Conservation (phyloP, 345 rosid genomes). For the Acer campestre region DNA sequence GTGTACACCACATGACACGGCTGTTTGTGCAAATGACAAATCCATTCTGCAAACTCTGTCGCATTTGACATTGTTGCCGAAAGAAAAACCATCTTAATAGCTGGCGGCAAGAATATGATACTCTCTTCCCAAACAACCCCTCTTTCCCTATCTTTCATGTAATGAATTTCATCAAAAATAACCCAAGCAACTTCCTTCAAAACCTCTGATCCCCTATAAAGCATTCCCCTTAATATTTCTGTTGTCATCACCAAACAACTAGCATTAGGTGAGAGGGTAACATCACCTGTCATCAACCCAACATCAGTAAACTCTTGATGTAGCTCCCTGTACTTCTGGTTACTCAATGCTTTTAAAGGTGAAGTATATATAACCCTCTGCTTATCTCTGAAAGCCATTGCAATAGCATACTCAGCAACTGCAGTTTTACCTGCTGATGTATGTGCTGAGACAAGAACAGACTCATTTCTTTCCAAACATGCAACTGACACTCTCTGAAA, state of each 20-base stretch:
- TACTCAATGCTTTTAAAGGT: slow-evolving; percentile 95
- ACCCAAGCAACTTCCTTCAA: slow-evolving; percentile 99
- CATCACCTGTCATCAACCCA: slow-evolving; percentile 99
- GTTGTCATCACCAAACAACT: slow-evolving; percentile 98
- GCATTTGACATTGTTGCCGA: slow-evolving; percentile 99
- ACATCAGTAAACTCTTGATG: slow-evolving; percentile 94
- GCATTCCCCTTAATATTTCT: slow-evolving; percentile 97
- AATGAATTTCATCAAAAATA: slow-evolving; percentile 96
- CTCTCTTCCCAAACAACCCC: slow-evolving; percentile 99
- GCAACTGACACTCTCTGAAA: slow-evolving; percentile 89
- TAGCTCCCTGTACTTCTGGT: slow-evolving; percentile 94
- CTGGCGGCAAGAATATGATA: slow-evolving; percentile 92
- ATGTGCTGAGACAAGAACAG: slow-evolving; percentile 94
- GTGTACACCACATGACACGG: slow-evolving; percentile 98
- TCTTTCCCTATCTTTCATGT: slow-evolving; percentile 96
- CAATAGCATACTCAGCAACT: slow-evolving; percentile 97
- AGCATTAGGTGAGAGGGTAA: slow-evolving; percentile 92
- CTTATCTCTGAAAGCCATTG: slow-evolving; percentile 94
- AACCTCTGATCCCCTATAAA: slow-evolving; percentile 90
- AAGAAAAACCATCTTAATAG: slow-evolving; percentile 97
- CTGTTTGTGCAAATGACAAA: slow-evolving; percentile 90
- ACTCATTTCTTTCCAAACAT: slow-evolving; percentile 88
- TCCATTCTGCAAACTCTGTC: slow-evolving; percentile 97
- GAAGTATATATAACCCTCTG: slow-evolving; percentile 96
- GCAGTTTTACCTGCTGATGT: slow-evolving; percentile 99